These are phyloP conservation scores for Otatea glauca DNA, from an alignment of 176 grass and related monocot species.

Conservation along the genomic window DNA sequence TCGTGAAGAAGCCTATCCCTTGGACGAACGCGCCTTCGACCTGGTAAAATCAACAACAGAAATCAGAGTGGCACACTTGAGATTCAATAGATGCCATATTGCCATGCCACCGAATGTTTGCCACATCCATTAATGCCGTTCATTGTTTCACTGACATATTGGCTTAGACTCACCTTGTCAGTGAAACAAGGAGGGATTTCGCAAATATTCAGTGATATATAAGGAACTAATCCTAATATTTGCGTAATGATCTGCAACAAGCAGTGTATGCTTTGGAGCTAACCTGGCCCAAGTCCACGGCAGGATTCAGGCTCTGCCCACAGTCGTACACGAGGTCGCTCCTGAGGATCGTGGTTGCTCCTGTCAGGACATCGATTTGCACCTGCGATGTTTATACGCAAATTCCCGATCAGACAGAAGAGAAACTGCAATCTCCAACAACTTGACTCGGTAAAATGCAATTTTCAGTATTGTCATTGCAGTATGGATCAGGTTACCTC, in stretches of 20 bases:
- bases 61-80: not conserved
- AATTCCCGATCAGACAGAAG: not conserved
- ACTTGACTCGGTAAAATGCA: not conserved
- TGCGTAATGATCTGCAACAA: not conserved
- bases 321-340: conserved; percentile 79
- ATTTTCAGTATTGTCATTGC: not conserved
- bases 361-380: conserved; percentile 73
- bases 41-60: conserved; percentile 24
- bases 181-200: not conserved
- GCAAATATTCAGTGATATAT: not conserved
- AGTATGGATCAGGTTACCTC: conserved; percentile 54
- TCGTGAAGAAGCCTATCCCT: conserved; percentile 80
- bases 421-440: not conserved
- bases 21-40: conserved; percentile 77
- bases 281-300: conserved; percentile 90
- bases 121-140: too few species aligned
- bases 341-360: conserved; percentile 74
- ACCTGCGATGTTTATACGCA: conserved; percentile 51
- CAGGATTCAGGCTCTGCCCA: conserved; percentile 83
- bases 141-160: too few species aligned
- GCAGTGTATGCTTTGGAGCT: not conserved
- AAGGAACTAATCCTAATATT: not conserved
- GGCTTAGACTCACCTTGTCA: not conserved
- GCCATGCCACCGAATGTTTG: too few species aligned
- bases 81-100: too few species aligned